Conservation (phyloP, 169 alveolate species). For the Plasmodium gonderi region DNA sequence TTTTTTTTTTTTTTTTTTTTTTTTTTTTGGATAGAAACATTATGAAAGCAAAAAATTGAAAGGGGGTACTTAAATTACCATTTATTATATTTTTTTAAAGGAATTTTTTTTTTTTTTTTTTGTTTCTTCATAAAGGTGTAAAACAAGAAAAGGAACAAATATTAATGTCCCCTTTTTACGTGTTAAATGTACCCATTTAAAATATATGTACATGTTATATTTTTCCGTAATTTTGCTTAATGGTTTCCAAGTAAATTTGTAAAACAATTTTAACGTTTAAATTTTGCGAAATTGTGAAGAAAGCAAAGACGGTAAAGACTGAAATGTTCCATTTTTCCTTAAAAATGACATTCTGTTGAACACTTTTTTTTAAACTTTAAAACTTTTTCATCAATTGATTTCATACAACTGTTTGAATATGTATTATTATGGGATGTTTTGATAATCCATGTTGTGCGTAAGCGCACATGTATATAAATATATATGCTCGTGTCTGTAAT, state of each 20-base stretch:
- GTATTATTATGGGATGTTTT: neutral
- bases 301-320: neutral
- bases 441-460: neutral
- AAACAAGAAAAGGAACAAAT: neutral
- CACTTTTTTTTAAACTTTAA: neutral
- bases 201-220: neutral
- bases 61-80: neutral
- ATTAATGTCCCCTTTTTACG: neutral
- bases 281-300: neutral
- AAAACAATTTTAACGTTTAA: neutral
- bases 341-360: neutral
- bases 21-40: no score
- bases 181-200: neutral
- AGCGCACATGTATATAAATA: neutral
- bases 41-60: neutral
- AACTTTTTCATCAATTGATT: neutral
- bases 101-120: neutral
- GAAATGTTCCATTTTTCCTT: neutral
- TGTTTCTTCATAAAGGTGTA: neutral
- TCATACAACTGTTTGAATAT: neutral
- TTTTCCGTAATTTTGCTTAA: neutral
- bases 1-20: neutral
- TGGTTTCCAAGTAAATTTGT: neutral
- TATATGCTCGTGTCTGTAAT: neutral
- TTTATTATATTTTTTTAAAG: neutral